Evolutionary conservation across 495 filamentous ascomycete species (phyloP), one percentile per base, ranked within the genome.

Genomic region (Astrothelium macrocarpum): DNA sequence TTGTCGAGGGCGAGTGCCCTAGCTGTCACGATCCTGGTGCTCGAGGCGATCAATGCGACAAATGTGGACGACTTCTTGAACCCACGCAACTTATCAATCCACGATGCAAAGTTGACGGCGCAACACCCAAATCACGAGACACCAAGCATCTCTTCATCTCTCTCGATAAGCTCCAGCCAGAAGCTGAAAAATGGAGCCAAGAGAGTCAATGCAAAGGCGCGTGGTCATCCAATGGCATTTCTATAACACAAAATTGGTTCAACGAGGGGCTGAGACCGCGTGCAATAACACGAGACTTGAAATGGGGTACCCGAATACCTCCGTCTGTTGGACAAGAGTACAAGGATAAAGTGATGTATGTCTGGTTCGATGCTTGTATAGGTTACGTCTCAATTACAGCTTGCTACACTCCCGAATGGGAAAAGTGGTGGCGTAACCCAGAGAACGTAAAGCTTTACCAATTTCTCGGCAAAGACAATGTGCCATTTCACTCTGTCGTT

Each of bases 321-420:
- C 69, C 81, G 10, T 74, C 75, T 18, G 2, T 56, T 12, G 49
- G 49, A 5, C 23, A 56, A 2, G 84, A 80, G 11, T 93, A 86
- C 58, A 86, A 87, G 63, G 80, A 87, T 63, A 95, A 95, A 79
- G 91, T 95, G 64, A 81, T 97, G 65, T 98, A 98, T 68, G 91
- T 96, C 43, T 98, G 94, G 94, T 98, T 98, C 69, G 94, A 98
- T 74, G 94, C 94, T 42, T 96, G 91, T 74, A 95, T 96, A 65
- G 94, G 94, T 11, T 98, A 98, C 72, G 85, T 90, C 4, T 96
- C 91, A 0, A 98, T 98, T 67, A 97, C 94, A 7, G 90, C 90
- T 62, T 91, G 87, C 67, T 97, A 94, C 74, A 97, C 91, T 4
- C 80, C 89, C 29, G 79, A 95, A 60, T 98, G 94, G 94, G 86